phyloP scores from a whole-genome alignment of 805 yeast species.

The Ogataea ramenticola region DNA sequence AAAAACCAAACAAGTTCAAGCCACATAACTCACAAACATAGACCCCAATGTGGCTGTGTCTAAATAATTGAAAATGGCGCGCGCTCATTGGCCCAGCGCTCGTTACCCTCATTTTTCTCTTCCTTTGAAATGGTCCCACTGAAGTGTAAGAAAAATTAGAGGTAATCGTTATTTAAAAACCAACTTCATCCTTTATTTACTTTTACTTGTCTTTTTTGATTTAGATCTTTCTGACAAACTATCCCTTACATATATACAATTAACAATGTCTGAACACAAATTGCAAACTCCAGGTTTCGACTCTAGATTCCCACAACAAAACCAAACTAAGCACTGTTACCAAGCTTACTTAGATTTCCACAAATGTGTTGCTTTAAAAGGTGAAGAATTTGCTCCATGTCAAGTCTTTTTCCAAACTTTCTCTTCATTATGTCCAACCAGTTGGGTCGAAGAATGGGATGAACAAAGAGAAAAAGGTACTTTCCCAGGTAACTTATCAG shows the following conservation, averaged over 20 bases:
- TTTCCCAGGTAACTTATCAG: conserved; percentile 32
- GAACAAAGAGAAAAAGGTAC: conserved; percentile 58
- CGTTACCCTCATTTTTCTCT: background rate
- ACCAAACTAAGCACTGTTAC: conserved; percentile 98
- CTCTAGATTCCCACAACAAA: conserved; percentile 93
- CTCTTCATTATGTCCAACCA: conserved; percentile 77
- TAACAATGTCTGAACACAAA: conserved; percentile 26
- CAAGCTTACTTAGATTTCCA: conserved; percentile 97
- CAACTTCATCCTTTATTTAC: no score
- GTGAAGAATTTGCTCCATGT: conserved; percentile 98
- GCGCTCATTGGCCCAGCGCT: background rate
- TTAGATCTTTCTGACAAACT: no score
- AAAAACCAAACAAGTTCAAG: no score
- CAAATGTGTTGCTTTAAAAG: conserved; percentile 94
- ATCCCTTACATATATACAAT: no score
- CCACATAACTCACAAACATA: no score
- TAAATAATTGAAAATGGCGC: background rate
- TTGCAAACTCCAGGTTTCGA: conserved; percentile 70
- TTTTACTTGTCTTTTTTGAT: no score
- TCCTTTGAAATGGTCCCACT: background rate
- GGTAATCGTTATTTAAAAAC: no score
- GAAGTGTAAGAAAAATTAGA: background rate
- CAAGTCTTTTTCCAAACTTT: conserved; percentile 88
- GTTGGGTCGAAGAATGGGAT: conserved; percentile 85
- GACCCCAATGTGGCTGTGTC: no score